Percentiles rank a stretch among this genome's conserved stretches.
Evolutionary conservation across 75 land plant species (phyloP).

Genomic region (Cupressus sempervirens): DNA sequence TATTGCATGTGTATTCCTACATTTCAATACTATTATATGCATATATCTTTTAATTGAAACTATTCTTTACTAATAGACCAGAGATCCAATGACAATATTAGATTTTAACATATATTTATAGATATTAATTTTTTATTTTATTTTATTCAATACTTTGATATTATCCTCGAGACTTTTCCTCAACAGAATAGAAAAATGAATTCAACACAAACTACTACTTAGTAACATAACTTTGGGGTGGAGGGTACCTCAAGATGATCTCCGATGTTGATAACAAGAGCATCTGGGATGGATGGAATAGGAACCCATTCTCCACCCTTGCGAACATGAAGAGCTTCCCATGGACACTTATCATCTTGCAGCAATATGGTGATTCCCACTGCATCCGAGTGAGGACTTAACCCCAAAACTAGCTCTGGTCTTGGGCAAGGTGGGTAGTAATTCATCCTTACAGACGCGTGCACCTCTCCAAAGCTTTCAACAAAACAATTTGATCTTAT

Average conservation of each 20-base stretch:
- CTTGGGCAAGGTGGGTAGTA: constrained; percentile 79
- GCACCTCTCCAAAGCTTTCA: constrained; percentile 40
- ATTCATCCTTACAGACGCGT: constrained; percentile 61
- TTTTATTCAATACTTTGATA: too few species aligned
- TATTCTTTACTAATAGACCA: too few species aligned
- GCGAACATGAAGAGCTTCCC: constrained; percentile 55
- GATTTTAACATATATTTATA: too few species aligned
- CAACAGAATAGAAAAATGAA: neutral
- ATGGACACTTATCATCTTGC: constrained; percentile 30
- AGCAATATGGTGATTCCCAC: constrained; percentile 52
- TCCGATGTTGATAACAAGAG: constrained; percentile 74
- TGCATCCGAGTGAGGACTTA: constrained; percentile 71
- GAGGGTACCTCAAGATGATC: constrained; percentile 53
- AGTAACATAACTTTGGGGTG: neutral
- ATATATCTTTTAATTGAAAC: too few species aligned
- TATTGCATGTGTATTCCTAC: too few species aligned
- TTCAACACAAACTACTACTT: neutral
- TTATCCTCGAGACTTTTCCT: too few species aligned
- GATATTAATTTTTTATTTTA: too few species aligned
- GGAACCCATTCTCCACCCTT: constrained; percentile 50
- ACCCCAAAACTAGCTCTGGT: constrained; percentile 71
- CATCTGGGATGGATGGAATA: constrained; percentile 44
- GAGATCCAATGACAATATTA: too few species aligned
- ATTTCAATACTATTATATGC: too few species aligned
- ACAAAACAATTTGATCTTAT: neutral